Evolutionary conservation across 2,329 filamentous ascomycete genomes (phyloP).

Genomic region (Ascocoryne sarcoides): DNA sequence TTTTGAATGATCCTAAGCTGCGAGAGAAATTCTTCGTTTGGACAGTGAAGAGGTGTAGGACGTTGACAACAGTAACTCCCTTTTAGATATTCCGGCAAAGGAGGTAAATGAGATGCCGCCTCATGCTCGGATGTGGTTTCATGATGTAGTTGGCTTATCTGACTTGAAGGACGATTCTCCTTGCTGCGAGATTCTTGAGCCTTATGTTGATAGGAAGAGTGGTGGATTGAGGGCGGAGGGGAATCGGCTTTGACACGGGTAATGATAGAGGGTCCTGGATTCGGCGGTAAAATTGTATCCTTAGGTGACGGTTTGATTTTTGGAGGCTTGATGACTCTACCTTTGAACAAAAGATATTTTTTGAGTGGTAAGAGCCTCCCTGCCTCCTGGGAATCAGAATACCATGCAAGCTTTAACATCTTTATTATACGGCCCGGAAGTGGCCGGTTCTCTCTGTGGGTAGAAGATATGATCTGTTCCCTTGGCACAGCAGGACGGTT

Average conservation of each 20-base stretch:
- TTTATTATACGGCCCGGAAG: too few relatives aligned
- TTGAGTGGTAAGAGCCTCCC: conserved; percentile 38
- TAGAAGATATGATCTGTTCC: too few relatives aligned
- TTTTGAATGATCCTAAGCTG: conserved; percentile 67
- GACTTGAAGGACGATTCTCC: conserved; percentile 20
- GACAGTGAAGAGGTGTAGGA: conserved; percentile 57
- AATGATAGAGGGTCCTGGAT: conserved; percentile 12
- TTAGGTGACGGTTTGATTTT: conserved; percentile 1
- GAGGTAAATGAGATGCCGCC: conserved; percentile 41
- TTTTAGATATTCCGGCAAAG: conserved; percentile 57
- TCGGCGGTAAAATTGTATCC: conserved; percentile 1
- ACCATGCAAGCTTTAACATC: conserved; percentile 52
- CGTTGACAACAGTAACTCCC: conserved; percentile 74
- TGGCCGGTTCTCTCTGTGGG: too few relatives aligned
- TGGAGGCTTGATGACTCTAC: conserved; percentile 21
- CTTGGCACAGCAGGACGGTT: too few relatives aligned
- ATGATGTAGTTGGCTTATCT: conserved; percentile 42
- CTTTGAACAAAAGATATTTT: conserved; percentile 47
- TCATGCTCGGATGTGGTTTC: conserved; percentile 76
- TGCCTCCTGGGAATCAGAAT: conserved; percentile 42
- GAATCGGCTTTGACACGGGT: conserved; percentile 22
- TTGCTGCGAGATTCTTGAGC: conserved; percentile 12
- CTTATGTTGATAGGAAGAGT: conserved; percentile 4
- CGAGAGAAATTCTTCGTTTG: conserved; percentile 67
- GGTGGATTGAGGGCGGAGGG: conserved; percentile 15